Conservation (phyloP, 148 eudicot species). For the Amaranthus hypochondriacus region DNA sequence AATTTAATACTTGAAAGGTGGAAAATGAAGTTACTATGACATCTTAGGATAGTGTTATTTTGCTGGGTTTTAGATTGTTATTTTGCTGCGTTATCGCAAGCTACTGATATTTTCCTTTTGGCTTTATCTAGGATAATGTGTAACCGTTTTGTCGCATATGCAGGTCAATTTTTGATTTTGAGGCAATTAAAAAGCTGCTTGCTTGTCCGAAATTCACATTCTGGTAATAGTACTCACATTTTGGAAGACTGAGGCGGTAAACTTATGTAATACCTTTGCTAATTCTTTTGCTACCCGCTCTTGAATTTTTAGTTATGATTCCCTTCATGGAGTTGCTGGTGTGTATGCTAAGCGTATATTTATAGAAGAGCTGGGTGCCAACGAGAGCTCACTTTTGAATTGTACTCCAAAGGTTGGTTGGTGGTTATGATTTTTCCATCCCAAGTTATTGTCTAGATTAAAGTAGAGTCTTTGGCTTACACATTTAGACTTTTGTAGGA, state of each 20-base stretch:
- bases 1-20: no score
- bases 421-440: not conserved
- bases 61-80: no score
- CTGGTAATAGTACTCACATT: slow-evolving; percentile 43
- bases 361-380: slow-evolving; percentile 89
- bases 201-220: slow-evolving; percentile 81
- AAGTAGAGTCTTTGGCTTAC: slow-evolving; percentile 2
- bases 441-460: not conserved
- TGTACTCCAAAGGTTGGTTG: slow-evolving; percentile 77
- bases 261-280: not conserved
- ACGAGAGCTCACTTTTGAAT: slow-evolving; percentile 69
- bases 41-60: no score
- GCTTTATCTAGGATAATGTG: slow-evolving; percentile 1
- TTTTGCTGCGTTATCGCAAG: no score
- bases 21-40: no score
- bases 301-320: slow-evolving; percentile 57
- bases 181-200: slow-evolving; percentile 71
- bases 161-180: slow-evolving; percentile 89
- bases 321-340: slow-evolving; percentile 97
- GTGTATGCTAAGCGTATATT: slow-evolving; percentile 87
- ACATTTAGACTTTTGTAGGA: slow-evolving; percentile 40
- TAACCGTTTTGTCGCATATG: slow-evolving; percentile 18
- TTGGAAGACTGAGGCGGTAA: not conserved
- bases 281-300: not conserved
- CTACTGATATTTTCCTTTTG: not conserved